Evolutionary conservation across 176 grass and related monocot genomes (phyloP).

Genomic region (Hyparrhenia diplandra): DNA sequence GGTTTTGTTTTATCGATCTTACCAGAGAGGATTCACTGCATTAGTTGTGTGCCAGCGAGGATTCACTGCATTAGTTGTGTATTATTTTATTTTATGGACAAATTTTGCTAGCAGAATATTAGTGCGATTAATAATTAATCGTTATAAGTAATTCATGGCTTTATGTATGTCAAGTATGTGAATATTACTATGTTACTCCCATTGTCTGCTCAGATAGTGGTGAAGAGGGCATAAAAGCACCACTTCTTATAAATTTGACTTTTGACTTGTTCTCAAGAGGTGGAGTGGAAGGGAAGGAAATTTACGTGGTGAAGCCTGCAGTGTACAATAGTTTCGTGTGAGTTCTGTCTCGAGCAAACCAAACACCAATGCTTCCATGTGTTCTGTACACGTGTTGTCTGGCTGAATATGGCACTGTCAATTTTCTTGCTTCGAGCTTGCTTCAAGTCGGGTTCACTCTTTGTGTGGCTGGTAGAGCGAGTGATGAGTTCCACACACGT

Average conservation of each 20-base stretch:
- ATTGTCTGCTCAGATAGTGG: conserved; percentile 11
- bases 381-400: conserved; percentile 26
- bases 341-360: conserved; percentile 10
- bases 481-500: conserved; percentile 1
- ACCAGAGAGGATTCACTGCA: neutral
- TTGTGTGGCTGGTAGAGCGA: conserved; percentile 10
- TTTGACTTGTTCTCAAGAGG: neutral
- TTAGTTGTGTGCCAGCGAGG: neutral
- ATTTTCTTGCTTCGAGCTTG: conserved; percentile 22
- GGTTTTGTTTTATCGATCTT: conserved; percentile 6
- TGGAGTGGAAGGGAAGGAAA: conserved; percentile 27
- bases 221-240: neutral
- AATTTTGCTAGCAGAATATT: neutral
- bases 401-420: neutral
- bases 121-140: neutral
- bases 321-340: neutral
- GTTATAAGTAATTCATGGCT: neutral
- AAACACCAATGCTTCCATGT: conserved; percentile 27
- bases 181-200: neutral
- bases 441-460: conserved; percentile 43
- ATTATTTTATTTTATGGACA: neutral
- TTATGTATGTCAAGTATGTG: neutral
- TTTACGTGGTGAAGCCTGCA: conserved; percentile 23
- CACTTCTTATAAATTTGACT: neutral
- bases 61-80: neutral